These are phyloP conservation scores for Eutrema salsugineum DNA, from an alignment of 441 rosid species.

Conservation along the genomic window DNA sequence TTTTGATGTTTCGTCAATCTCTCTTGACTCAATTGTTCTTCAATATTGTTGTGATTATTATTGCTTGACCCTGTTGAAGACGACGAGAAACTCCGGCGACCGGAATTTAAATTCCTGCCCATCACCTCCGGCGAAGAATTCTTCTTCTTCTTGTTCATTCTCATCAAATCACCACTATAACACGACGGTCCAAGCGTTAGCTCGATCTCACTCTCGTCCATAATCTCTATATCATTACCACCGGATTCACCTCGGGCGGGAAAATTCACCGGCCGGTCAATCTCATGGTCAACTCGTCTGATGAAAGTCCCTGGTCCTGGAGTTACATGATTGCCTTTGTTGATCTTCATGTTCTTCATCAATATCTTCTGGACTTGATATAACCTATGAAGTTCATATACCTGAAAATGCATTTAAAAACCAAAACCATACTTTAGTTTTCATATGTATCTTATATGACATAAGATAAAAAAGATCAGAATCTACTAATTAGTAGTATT, in stretches of 20 bases:
- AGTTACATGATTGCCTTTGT: conserved; percentile 8
- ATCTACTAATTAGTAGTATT: neutral
- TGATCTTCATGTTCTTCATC: conserved; percentile 57
- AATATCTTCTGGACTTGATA: conserved; percentile 75
- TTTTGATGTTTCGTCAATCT: conserved; percentile 57
- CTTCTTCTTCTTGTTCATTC: conserved; percentile 41
- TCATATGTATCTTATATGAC: neutral
- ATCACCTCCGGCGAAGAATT: conserved; percentile 15
- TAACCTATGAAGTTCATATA: conserved; percentile 86
- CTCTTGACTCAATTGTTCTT: conserved; percentile 51
- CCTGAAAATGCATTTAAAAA: conserved; percentile 41
- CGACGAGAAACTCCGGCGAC: conserved; percentile 67
- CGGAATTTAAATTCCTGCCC: conserved; percentile 50
- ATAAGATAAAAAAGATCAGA: neutral
- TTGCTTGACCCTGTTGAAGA: conserved; percentile 76
- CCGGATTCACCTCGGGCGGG: conserved; percentile 16
- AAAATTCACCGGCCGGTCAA: conserved; percentile 9
- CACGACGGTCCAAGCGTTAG: conserved; percentile 76
- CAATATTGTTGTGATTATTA: conserved; percentile 33
- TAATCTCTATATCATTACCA: conserved; percentile 29
- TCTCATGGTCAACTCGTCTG: conserved; percentile 17
- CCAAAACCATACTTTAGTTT: neutral
- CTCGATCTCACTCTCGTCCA: conserved; percentile 84
- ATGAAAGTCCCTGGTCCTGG: conserved; percentile 8
- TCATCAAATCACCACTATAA: conserved; percentile 22